These are phyloP conservation scores for Trematosphaeria pertusa DNA, from an alignment of 2,329 filamentous ascomycete genomes.

Conservation along the genomic window DNA sequence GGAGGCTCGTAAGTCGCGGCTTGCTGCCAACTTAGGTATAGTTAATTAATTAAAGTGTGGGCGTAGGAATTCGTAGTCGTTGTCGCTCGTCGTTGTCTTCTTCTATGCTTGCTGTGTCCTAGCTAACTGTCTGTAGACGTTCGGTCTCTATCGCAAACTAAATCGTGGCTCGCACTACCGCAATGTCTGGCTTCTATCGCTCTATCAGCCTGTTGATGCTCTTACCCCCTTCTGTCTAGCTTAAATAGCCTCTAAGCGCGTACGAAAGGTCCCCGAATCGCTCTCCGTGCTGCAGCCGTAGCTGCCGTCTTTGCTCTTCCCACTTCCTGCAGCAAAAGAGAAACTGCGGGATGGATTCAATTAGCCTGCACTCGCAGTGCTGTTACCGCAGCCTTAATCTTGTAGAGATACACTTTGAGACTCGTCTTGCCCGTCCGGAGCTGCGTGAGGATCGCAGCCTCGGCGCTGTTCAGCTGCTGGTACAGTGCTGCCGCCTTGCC, in stretches of 20 bases:
- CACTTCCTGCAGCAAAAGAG: conserved; percentile 19
- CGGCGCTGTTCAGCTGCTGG: conserved; percentile 19
- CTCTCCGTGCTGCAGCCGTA: conserved; percentile 8
- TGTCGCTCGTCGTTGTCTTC: conserved; percentile 7
- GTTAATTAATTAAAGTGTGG: conserved; percentile 8
- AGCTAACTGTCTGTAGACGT: conserved; percentile 3
- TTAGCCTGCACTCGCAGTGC: conserved; percentile 17
- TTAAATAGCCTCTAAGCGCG: conserved; percentile 15
- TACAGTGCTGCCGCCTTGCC: conserved; percentile 22
- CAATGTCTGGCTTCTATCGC: conserved; percentile 18
- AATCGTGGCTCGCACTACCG: conserved; percentile 18
- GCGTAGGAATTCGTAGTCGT: conserved; percentile 7
- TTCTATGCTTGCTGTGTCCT: conserved; percentile 8
- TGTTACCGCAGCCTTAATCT: conserved; percentile 19
- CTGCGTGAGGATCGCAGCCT: conserved; percentile 24
- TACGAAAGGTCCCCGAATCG: conserved; percentile 17
- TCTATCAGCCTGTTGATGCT: conserved; percentile 9
- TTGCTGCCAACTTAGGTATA: neutral
- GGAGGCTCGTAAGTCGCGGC: conserved; percentile 9
- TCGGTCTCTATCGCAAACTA: conserved; percentile 13
- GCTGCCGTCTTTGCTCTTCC: conserved; percentile 2
- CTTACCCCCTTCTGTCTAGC: conserved; percentile 10
- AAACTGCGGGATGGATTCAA: conserved; percentile 20
- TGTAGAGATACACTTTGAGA: conserved; percentile 23
- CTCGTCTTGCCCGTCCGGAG: conserved; percentile 18